Conservation (phyloP, 2,329 filamentous ascomycete species). For the Saccharata proteae region DNA sequence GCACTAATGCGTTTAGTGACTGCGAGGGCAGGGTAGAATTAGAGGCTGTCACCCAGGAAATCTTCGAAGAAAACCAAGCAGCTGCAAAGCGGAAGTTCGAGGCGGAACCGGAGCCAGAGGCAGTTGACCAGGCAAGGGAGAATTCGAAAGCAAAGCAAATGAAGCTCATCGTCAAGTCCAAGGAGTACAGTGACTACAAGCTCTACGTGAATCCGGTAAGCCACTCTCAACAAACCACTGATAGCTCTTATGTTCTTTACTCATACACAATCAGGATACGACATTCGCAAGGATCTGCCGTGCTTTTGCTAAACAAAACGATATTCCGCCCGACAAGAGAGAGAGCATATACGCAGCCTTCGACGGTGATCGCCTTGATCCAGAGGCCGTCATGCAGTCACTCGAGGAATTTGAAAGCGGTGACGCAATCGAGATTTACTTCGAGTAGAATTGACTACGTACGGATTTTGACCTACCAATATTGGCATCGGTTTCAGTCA, state of each 20-base stretch:
- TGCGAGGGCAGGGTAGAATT: constrained; percentile 53
- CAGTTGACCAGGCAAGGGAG: constrained; percentile 13
- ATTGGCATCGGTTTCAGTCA: no score
- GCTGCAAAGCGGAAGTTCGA: constrained; percentile 25
- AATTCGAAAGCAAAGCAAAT: constrained; percentile 17
- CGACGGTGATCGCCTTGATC: constrained; percentile 24
- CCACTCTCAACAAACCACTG: constrained; percentile 5
- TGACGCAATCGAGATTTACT: constrained; percentile 23
- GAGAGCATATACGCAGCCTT: constrained; percentile 20
- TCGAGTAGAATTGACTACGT: no score
- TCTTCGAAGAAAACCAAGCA: constrained; percentile 42
- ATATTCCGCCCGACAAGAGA: constrained; percentile 16
- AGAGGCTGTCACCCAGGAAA: constrained; percentile 62
- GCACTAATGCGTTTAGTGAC: constrained; percentile 39
- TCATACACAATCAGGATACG: constrained; percentile 11
- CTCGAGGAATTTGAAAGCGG: constrained; percentile 23
- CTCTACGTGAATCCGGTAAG: constrained; percentile 37
- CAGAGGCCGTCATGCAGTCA: constrained; percentile 20
- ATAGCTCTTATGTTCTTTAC: constrained; percentile 1
- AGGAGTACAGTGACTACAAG: constrained; percentile 37
- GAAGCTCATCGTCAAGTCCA: constrained; percentile 40
- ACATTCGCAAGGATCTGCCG: constrained; percentile 13
- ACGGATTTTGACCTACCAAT: no score
- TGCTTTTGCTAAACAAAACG: constrained; percentile 16
- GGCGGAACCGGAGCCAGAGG: constrained; percentile 12